Evolutionary conservation across 164 flowering plant genomes (phyloP).

Genomic region (Vitis vinifera): ASM3070453v1 NC_081807.1:9011501-9012000

Average conservation of each 20-base stretch:
- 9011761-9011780: slow-evolving; percentile 36
- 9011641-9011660: slow-evolving; percentile 35
- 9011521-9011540: slow-evolving; percentile 1
- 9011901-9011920: slow-evolving; percentile 20
- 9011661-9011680: slow-evolving; percentile 12
- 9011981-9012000: no score
- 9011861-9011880: slow-evolving; percentile 15
- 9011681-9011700: slow-evolving; percentile 20
- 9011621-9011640: slow-evolving; percentile 16
- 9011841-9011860: slow-evolving; percentile 20
- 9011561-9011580: slow-evolving; percentile 35
- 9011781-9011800: slow-evolving; percentile 25
- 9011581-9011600: slow-evolving; percentile 15
- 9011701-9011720: slow-evolving; percentile 29
- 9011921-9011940: slow-evolving; percentile 17
- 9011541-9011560: slow-evolving; percentile 15
- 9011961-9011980: no score
- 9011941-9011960: not conserved
- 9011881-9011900: slow-evolving; percentile 22
- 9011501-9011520: not conserved
- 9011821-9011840: slow-evolving; percentile 17
- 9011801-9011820: slow-evolving; percentile 18
- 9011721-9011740: slow-evolving; percentile 30
- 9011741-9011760: slow-evolving; percentile 10
- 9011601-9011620: slow-evolving; percentile 19